Evolutionary conservation across 371 early-diverging fungal genomes (phyloP).

Genomic region (Mortierella sp.): DNA sequence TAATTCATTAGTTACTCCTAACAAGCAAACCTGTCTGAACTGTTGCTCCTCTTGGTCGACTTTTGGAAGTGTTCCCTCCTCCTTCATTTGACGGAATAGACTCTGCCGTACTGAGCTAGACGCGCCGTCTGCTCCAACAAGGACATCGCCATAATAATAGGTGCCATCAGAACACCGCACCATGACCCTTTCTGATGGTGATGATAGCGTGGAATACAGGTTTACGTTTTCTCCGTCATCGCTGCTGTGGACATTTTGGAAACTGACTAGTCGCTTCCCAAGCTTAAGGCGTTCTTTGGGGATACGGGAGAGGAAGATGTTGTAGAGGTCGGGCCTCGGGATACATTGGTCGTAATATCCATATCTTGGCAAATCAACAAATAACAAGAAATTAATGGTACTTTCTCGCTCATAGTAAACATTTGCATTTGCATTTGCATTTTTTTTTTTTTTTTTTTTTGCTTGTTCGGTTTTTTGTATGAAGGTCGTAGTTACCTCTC

Average conservation of each 20-base stretch:
- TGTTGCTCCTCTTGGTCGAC: conserved; percentile 24
- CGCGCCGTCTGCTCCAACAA: conserved; percentile 31
- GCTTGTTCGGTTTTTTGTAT: too few species aligned
- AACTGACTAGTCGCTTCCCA: conserved; percentile 27
- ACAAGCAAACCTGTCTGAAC: conserved; percentile 16
- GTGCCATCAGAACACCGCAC: conserved; percentile 33
- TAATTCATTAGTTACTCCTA: conserved; percentile 23
- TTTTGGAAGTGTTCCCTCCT: conserved; percentile 13
- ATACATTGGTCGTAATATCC: conserved; percentile 26
- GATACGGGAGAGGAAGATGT: conserved; percentile 26
- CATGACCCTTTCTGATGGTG: conserved; percentile 5
- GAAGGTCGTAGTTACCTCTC: conserved; percentile 7
- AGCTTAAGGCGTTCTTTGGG: conserved; percentile 23
- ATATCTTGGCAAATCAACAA: conserved; percentile 8
- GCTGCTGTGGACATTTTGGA: conserved; percentile 5
- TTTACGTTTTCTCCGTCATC: background rate
- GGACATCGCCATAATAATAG: conserved; percentile 13
- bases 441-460: too few species aligned
- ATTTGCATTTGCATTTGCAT: background rate
- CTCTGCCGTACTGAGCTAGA: conserved; percentile 28
- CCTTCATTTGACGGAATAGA: conserved; percentile 24
- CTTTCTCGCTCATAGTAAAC: too few species aligned
- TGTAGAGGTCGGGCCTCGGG: conserved; percentile 26
- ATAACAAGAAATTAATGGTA: too few species aligned
- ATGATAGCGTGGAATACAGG: background rate